Conservation (phyloP, 768 basidiomycete genomes). For the Boletus rex-veris region DNA sequence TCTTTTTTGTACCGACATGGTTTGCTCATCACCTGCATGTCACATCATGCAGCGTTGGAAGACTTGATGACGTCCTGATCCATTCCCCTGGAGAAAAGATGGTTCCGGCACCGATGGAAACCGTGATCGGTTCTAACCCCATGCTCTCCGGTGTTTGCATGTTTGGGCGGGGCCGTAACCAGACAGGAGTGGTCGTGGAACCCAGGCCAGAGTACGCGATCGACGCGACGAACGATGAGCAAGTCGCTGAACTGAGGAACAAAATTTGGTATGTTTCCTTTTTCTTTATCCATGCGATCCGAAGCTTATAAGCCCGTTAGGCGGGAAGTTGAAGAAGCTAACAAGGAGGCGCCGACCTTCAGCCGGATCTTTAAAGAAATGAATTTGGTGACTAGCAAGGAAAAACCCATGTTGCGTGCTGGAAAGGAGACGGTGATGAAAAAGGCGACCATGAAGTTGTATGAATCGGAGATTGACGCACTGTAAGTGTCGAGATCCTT, state of each 20-base stretch:
- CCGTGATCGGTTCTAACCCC: background rate
- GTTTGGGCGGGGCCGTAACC: background rate
- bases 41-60: background rate
- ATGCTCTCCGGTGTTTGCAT: background rate
- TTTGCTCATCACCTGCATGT: background rate
- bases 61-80: background rate
- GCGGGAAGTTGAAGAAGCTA: conserved; percentile 41
- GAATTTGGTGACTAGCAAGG: conserved; percentile 42
- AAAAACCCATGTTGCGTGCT: conserved; percentile 43
- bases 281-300: background rate
- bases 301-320: conserved; percentile 12
- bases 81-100: conserved; percentile 27
- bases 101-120: conserved; percentile 20
- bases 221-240: conserved; percentile 27
- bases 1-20: no score
- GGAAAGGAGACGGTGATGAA: conserved; percentile 46
- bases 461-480: conserved; percentile 44
- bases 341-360: conserved; percentile 36
- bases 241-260: conserved; percentile 34
- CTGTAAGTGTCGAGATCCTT: conserved; percentile 29
- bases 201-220: conserved; percentile 33
- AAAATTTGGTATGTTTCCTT: conserved; percentile 23
- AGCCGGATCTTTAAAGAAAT: conserved; percentile 51
- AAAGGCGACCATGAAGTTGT: conserved; percentile 38
- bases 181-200: conserved; percentile 31